Evolutionary conservation across 148 eudicot genomes (phyloP), one percentile per base, ranked within the genome.

Genomic region (Simmondsia chinensis): DNA sequence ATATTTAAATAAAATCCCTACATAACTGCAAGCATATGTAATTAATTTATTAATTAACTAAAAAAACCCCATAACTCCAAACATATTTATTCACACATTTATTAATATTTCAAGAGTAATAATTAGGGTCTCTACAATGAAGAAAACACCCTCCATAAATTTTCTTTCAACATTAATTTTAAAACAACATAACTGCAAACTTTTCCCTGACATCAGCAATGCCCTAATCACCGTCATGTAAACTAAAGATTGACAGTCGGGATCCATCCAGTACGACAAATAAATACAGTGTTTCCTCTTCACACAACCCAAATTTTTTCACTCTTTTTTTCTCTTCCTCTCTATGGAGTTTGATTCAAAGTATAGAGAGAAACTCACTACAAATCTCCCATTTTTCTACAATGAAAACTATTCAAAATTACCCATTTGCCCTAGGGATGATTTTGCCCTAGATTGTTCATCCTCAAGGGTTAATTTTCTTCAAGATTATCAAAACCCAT

Each of bases 401-500:
- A 45, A 50, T 33, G 65, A 60, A 26, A 60, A 50, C 40, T 41
- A 21, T 59, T 36, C 50, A 34, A 55, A 54, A 46, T 41, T 37
- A 16, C 50, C 42, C 15, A 54, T 30, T 16, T 43, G 26, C 3
- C 7, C 14, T 32, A 28, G 38, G 27, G 59, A 71, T 19, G 72
- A 61, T 9, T 68, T 69, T 21, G 9, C 51, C 39, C 28, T 68
- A 27, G 65, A 70, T 1, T 13, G 21, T 16, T 40, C 24, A 4
- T 50, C 54, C 7, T 52, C 67, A 56, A 51, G 2, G 54, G 39
- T n/a, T 20, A 4, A n/a, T 51, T 54, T 50, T 10, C 42, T 68
- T 18, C 82, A 69, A 43, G 82, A 69, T 43, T 24, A 75, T 56
- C 66, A n/a, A n/a, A n/a, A 66, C 43, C 61, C 69, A 4, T 60